Percentiles rank a stretch among this genome's conserved stretches.
Conservation (phyloP, 2,329 filamentous ascomycete genomes). For the Calonectria naviculata region DNA sequence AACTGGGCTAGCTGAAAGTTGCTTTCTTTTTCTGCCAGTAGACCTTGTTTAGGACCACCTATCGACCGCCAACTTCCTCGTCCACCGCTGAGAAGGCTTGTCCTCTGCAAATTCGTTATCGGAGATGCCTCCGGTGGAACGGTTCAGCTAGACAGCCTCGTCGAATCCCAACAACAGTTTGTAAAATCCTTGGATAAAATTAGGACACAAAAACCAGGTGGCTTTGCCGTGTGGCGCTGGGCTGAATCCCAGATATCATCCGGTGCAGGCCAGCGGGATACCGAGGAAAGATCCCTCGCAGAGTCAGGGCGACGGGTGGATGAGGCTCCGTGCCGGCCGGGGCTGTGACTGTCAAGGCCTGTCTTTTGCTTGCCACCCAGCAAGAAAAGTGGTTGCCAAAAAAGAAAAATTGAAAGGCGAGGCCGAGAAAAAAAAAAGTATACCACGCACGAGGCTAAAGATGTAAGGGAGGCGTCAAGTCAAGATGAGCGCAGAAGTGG, state of each 20-base stretch:
- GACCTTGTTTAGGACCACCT: constrained; percentile 27
- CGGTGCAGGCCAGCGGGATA: constrained; percentile 14
- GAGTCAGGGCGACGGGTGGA: background rate
- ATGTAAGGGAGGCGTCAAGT: constrained; percentile 40
- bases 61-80: constrained; percentile 26
- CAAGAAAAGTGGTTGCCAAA: constrained; percentile 27
- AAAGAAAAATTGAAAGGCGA: constrained; percentile 27
- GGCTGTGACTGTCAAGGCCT: constrained; percentile 3
- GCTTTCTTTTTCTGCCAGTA: constrained; percentile 25
- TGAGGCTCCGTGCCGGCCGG: constrained; percentile 3
- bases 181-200: constrained; percentile 25
- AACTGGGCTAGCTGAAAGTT: constrained; percentile 27
- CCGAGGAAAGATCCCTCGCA: background rate
- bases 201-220: constrained; percentile 23
- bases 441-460: constrained; percentile 40
- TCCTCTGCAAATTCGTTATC: constrained; percentile 28
- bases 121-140: constrained; percentile 32
- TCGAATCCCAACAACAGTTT: constrained; percentile 31
- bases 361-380: constrained; percentile 18
- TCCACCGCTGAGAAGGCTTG: constrained; percentile 27
- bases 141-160: constrained; percentile 32
- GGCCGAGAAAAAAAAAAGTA: constrained; percentile 30
- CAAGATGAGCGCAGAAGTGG: constrained; percentile 39
- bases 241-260: constrained; percentile 21
- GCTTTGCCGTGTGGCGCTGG: constrained; percentile 27